Conservation (phyloP, 148 eudicot genomes). For the Nepenthes mirabilis region DNA sequence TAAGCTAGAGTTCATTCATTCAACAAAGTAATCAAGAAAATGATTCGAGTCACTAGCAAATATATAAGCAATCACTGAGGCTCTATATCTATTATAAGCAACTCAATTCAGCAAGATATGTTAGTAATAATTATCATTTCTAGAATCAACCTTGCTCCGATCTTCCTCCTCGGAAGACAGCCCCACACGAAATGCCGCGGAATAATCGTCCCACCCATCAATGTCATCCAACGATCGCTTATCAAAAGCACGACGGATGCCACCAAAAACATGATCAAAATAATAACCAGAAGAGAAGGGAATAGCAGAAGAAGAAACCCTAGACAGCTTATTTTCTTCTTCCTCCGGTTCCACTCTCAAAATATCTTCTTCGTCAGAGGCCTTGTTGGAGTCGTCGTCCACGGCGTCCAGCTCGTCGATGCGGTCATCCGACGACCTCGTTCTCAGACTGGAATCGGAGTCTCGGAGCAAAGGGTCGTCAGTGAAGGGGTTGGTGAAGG, state of each 20-base stretch:
- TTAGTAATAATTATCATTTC: background rate
- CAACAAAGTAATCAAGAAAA: no score
- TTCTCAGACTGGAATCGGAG: conserved; percentile 14
- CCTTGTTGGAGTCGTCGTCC: conserved; percentile 10
- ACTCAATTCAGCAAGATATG: background rate
- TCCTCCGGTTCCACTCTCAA: conserved; percentile 19
- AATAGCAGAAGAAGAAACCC: conserved; percentile 15
- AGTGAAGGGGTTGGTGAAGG: conserved; percentile 11
- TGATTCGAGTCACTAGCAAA: no score
- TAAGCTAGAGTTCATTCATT: no score
- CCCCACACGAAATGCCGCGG: conserved; percentile 17
- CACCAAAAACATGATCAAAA: conserved; percentile 42
- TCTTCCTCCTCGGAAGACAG: conserved; percentile 15
- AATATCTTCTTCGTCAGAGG: conserved; percentile 19
- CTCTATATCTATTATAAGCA: no score
- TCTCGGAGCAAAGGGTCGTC: conserved; percentile 20
- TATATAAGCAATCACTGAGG: no score
- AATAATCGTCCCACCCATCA: conserved; percentile 54
- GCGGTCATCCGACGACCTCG: conserved; percentile 26
- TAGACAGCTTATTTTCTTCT: conserved; percentile 15
- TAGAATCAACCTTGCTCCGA: conserved; percentile 12
- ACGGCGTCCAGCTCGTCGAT: conserved; percentile 43
- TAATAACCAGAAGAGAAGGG: conserved; percentile 18
- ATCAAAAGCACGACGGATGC: conserved; percentile 45
- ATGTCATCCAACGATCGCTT: conserved; percentile 40